A percentile compares a stretch with the other conserved stretches of the same genome.
Conservation (phyloP, 495 filamentous ascomycete species). For the Rhizodiscina lignyota region DNA sequence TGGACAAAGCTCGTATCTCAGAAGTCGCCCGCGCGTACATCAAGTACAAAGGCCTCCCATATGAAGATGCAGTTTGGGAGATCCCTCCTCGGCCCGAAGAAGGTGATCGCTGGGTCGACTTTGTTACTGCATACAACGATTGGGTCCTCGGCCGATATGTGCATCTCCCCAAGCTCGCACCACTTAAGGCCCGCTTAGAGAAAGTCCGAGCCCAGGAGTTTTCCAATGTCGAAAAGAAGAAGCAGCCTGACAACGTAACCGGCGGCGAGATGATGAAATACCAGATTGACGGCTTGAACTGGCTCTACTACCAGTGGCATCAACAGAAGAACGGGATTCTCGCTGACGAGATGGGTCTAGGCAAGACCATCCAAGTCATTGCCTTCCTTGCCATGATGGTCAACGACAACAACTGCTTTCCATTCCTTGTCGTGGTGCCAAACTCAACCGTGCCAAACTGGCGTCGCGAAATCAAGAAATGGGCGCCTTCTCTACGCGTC, state of each 20-base stretch:
- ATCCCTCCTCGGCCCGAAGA: conserved; percentile 53
- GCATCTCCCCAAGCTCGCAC: conserved; percentile 30
- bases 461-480: conserved; percentile 89
- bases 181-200: conserved; percentile 42
- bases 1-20: conserved; percentile 49
- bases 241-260: conserved; percentile 56
- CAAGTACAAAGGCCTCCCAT: conserved; percentile 91
- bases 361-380: conserved; percentile 94
- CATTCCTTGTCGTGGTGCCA: conserved; percentile 83
- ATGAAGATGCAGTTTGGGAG: conserved; percentile 87
- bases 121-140: conserved; percentile 65
- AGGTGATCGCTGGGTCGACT: conserved; percentile 60
- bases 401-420: conserved; percentile 68
- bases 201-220: conserved; percentile 49
- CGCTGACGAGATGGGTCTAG: conserved; percentile 97
- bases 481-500: conserved; percentile 72
- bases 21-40: conserved; percentile 57
- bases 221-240: conserved; percentile 42
- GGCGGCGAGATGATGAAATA: conserved; percentile 84
- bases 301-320: conserved; percentile 88
- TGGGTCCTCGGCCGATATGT: conserved; percentile 64
- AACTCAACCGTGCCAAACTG: conserved; percentile 94
- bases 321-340: conserved; percentile 74
- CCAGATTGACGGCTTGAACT: conserved; percentile 86
- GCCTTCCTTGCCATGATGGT: conserved; percentile 60